Percentiles rank a stretch among this genome's conserved stretches.
These are phyloP conservation scores for Xylaria sp. DNA, from an alignment of 2,329 filamentous ascomycete genomes.

Conservation along the genomic window DNA sequence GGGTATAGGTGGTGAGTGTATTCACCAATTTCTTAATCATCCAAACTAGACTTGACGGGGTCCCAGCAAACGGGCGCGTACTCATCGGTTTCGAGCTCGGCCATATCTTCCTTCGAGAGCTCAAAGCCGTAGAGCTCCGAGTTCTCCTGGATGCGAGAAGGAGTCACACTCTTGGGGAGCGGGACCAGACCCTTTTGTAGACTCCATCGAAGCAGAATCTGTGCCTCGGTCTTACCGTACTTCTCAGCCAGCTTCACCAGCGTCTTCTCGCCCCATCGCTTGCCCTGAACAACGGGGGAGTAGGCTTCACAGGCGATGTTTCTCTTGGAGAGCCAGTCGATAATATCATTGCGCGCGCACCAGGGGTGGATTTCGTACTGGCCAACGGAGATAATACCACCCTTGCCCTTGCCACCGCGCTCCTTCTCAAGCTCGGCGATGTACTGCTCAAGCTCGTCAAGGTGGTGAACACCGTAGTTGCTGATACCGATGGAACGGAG, in stretches of 20 bases:
- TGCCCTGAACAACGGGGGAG: constrained; percentile 57
- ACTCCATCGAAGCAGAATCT: constrained; percentile 75
- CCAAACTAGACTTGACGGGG: constrained; percentile 44
- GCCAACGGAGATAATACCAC: constrained; percentile 72
- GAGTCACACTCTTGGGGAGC: constrained; percentile 67
- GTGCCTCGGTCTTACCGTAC: constrained; percentile 67
- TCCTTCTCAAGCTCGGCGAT: constrained; percentile 57
- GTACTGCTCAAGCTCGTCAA: constrained; percentile 54
- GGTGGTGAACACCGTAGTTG: constrained; percentile 60
- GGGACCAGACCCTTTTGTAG: constrained; percentile 73
- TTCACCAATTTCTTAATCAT: constrained; percentile 28
- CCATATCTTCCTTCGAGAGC: constrained; percentile 48
- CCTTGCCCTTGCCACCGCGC: constrained; percentile 57
- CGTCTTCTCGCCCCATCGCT: constrained; percentile 64
- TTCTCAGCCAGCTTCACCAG: constrained; percentile 63
- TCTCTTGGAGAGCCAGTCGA: constrained; percentile 65
- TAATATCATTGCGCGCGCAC: constrained; percentile 74
- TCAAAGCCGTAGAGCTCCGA: constrained; percentile 51
- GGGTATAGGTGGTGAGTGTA: background rate
- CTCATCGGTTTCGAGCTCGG: constrained; percentile 43
- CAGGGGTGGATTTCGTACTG: constrained; percentile 91
- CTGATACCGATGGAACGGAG: constrained; percentile 58
- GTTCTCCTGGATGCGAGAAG: constrained; percentile 62
- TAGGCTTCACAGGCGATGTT: constrained; percentile 60
- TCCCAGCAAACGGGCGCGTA: constrained; percentile 55